A percentile compares a stretch with the other conserved stretches of the same genome.
phyloP scores from a whole-genome alignment of 805 yeast species.

The Cyberlindnera euphorbiae region DNA sequence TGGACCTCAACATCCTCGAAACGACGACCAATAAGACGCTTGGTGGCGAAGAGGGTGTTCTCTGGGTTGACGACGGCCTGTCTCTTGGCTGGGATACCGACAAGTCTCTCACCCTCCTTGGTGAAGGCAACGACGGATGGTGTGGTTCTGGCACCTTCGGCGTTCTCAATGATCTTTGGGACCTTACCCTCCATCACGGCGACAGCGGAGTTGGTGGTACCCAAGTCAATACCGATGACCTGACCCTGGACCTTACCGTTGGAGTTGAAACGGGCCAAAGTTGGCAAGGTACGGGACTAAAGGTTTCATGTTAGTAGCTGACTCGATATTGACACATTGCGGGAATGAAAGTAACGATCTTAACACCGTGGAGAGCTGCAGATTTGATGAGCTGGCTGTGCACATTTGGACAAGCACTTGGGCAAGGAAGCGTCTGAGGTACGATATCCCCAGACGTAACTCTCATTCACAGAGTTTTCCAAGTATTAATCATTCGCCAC shows the following conservation, averaged over 20 bases:
- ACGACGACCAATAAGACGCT: slow-evolving; percentile 73
- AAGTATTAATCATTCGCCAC: slow-evolving; percentile 4
- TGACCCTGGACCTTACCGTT: slow-evolving; percentile 40
- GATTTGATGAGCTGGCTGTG: too few species aligned
- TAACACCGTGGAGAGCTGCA: too few species aligned
- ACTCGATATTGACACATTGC: too few species aligned
- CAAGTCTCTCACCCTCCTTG: slow-evolving; percentile 44
- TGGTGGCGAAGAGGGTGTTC: slow-evolving; percentile 77
- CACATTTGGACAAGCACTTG: too few species aligned
- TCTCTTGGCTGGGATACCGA: slow-evolving; percentile 74
- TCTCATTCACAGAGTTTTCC: too few species aligned
- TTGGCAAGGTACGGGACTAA: slow-evolving; percentile 26
- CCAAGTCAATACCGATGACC: slow-evolving; percentile 79
- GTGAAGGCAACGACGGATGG: slow-evolving; percentile 59
- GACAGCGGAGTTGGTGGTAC: slow-evolving; percentile 88
- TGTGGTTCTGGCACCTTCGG: slow-evolving; percentile 69
- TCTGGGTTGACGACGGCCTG: slow-evolving; percentile 76
- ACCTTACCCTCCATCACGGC: slow-evolving; percentile 44
- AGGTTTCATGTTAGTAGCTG: slow-evolving; percentile 9
- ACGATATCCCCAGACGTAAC: too few species aligned
- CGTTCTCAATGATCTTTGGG: slow-evolving; percentile 70
- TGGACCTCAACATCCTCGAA: slow-evolving; percentile 68
- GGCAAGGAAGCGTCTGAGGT: too few species aligned
- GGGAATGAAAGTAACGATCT: too few species aligned
- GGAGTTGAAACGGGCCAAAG: slow-evolving; percentile 41